Conservation (phyloP, 2,329 filamentous ascomycete species). For the Colletotrichum paranaense region DNA sequence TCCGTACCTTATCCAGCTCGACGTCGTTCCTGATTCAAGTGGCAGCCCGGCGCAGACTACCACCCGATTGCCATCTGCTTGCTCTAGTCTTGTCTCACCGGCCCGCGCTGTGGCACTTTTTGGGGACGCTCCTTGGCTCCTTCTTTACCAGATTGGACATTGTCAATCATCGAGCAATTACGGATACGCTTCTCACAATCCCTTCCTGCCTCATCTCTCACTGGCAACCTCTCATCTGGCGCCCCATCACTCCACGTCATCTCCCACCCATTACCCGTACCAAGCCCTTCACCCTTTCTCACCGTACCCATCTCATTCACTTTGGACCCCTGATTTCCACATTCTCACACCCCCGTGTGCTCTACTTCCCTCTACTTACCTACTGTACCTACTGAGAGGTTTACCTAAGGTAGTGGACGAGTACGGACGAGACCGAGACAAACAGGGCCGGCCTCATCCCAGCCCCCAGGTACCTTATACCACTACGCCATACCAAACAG, state of each 20-base stretch:
- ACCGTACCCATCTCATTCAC: conserved; percentile 30
- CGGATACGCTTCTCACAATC: neutral
- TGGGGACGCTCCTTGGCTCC: neutral
- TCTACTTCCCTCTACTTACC: conserved; percentile 6
- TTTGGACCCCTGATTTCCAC: neutral
- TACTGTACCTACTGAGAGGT: neutral
- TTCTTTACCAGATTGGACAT: neutral
- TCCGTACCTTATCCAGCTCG: conserved; percentile 3
- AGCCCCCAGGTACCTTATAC: neutral
- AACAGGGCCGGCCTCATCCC: conserved; percentile 26
- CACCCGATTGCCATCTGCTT: conserved; percentile 9
- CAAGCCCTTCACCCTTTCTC: conserved; percentile 8
- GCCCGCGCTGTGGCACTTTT: conserved; percentile 16
- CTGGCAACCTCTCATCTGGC: conserved; percentile 6
- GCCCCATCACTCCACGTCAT: conserved; percentile 24
- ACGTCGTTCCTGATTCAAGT: conserved; percentile 24
- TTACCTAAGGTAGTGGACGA: neutral
- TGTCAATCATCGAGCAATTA: neutral
- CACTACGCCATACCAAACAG: neutral
- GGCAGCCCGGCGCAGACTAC: conserved; percentile 9
- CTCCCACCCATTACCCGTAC: neutral
- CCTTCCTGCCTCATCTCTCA: conserved; percentile 16
- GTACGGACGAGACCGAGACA: conserved; percentile 30
- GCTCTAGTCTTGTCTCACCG: conserved; percentile 30
- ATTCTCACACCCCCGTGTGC: conserved; percentile 29